Evolutionary conservation across 306 rosid genomes (phyloP).

Genomic region (Oemleria cerasiformis): DNA sequence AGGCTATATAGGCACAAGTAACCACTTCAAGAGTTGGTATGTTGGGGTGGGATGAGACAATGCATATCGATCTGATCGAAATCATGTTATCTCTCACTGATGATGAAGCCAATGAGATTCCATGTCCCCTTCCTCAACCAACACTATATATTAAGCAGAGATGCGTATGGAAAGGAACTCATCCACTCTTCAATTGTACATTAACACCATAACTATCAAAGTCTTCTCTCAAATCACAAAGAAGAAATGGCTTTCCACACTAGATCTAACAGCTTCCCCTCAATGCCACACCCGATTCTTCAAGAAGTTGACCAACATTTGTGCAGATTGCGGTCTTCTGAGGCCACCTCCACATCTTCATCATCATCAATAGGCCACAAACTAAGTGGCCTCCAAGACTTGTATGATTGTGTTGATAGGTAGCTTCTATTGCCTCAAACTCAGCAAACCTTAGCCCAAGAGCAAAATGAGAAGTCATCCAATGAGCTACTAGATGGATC

Average conservation of each 20-base stretch:
- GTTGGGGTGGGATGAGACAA: neutral
- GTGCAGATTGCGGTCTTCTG: too few species aligned
- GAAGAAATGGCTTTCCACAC: neutral
- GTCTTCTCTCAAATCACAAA: neutral
- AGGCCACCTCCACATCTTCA: too few species aligned
- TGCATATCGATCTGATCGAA: neutral
- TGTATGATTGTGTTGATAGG: constrained; percentile 32
- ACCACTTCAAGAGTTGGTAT: constrained; percentile 8
- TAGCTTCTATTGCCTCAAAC: constrained; percentile 27
- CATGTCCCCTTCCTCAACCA: neutral
- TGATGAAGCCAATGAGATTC: too few species aligned
- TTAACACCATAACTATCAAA: neutral
- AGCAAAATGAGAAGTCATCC: constrained; percentile 10
- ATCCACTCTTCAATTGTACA: constrained; percentile 14
- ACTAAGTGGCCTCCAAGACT: constrained; percentile 17
- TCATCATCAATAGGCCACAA: constrained; percentile 23
- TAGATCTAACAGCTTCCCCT: too few species aligned
- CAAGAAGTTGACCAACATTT: too few species aligned
- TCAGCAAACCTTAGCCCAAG: constrained; percentile 14
- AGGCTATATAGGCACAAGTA: too few species aligned
- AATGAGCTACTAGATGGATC: constrained; percentile 33
- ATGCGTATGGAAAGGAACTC: neutral
- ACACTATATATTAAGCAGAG: constrained; percentile 1
- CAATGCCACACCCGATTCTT: too few species aligned
- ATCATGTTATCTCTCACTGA: neutral